Evolutionary conservation across 305 asterid genomes (phyloP), one percentile per base, ranked within the genome.

Genomic region (Solanum hybrid): DNA sequence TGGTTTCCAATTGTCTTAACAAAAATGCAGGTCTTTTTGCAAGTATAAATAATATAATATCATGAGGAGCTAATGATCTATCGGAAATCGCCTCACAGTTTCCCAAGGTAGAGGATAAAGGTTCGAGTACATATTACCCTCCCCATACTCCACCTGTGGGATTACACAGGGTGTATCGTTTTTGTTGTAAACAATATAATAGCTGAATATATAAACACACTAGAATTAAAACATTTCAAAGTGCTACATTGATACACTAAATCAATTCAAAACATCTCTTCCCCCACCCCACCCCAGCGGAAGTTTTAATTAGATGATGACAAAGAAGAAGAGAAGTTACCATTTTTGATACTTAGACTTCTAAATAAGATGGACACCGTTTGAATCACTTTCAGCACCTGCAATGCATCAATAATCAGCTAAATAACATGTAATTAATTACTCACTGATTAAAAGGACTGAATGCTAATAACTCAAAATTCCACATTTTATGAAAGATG

Each of bases 301-400:
- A 81, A 45, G 29, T 29, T 45, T 27, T 12, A 29, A 51, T 20
- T 29, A 51, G 75, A 84, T 51, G 10, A 31, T 22, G 29, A 84
- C 13, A n/a, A 85, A 72, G 32, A 85, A 85, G 76, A 51, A 32
- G 33, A 22, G 24, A 51, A 32, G 4, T 85, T 85, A 85, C 88
- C 88, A 85, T 85, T 17, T 57, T 85, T 85, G 9, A 15, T 85
- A 32, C 88, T 85, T 85, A 31, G 51, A 31, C 88, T 85, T 85
- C 32, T 32, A 57, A 12, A 85, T 22, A 85, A 57, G 88, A 31
- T 31, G 88, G 33, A 85, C 73, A n/a, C 77, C 8, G 31, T 85
- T 57, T 57, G 73, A 51, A 6, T 32, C 51, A 61, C 88, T 32
- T 85, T 32, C 45, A 32, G 38, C 1, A 85, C 77, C 88, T 85